These are phyloP conservation scores for Colletotrichum lindemuthianum DNA, from an alignment of 2,329 filamentous ascomycete species.

Conservation along the genomic window DNA sequence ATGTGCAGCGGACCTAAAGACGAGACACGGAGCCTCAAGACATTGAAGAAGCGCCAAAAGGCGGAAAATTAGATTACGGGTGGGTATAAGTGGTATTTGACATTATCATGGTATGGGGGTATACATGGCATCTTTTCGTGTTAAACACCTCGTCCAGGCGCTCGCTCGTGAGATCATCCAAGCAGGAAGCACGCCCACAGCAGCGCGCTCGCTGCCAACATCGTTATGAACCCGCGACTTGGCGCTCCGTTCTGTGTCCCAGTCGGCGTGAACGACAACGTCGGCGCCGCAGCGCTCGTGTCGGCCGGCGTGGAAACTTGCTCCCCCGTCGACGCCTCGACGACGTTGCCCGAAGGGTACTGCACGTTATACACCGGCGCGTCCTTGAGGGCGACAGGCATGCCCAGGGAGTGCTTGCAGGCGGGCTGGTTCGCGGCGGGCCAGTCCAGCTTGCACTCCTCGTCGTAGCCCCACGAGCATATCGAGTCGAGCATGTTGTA, in stretches of 20 bases:
- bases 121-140: conserved; percentile 29
- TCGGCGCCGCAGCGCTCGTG: conserved; percentile 22
- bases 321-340: conserved; percentile 45
- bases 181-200: conserved; percentile 20
- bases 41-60: no score
- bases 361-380: conserved; percentile 58
- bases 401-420: conserved; percentile 55
- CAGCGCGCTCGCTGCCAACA: conserved; percentile 18
- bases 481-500: conserved; percentile 63
- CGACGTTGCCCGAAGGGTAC: conserved; percentile 55
- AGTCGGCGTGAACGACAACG: neutral
- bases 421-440: conserved; percentile 55
- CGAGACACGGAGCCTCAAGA: no score
- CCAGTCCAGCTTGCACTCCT: conserved; percentile 57
- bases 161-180: conserved; percentile 5
- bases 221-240: neutral
- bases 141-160: neutral
- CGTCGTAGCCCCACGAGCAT: conserved; percentile 57
- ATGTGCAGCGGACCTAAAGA: no score
- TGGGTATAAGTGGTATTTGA: conserved; percentile 8
- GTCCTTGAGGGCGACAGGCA: conserved; percentile 45
- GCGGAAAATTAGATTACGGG: no score
- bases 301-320: conserved; percentile 12
- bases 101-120: conserved; percentile 28
- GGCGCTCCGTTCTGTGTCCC: conserved; percentile 14